Percentiles rank a stretch among this genome's conserved stretches.
Evolutionary conservation across 1,139 yeast genomes (phyloP).

Genomic region (Yamadazyma dendronema): DNA sequence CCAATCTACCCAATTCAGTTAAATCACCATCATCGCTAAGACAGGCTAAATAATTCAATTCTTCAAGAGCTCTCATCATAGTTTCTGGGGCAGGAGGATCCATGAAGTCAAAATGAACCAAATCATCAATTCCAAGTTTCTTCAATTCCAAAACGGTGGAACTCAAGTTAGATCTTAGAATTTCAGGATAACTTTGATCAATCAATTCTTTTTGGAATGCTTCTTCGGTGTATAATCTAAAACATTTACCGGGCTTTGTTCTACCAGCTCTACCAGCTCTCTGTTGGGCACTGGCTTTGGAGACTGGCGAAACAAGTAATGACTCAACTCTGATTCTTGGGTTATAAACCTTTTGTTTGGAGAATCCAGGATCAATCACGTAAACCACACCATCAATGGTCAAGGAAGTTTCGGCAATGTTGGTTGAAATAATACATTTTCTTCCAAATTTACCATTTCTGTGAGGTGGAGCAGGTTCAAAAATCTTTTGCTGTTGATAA

Average conservation of each 20-base stretch:
- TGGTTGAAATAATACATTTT: constrained; percentile 90
- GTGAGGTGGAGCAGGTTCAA: constrained; percentile 81
- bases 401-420: constrained; percentile 96
- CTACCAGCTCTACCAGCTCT: constrained; percentile 99
- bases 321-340: constrained; percentile 97
- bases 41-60: constrained; percentile 84
- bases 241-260: constrained; percentile 97
- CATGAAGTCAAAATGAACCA: constrained; percentile 97
- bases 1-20: constrained; percentile 83
- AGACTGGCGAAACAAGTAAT: constrained; percentile 88
- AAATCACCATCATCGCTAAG: constrained; percentile 89
- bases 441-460: constrained; percentile 87
- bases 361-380: constrained; percentile 96
- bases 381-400: constrained; percentile 97
- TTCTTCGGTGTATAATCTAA: constrained; percentile 92
- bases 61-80: constrained; percentile 98
- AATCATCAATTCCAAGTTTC: constrained; percentile 90
- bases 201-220: constrained; percentile 92
- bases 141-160: constrained; percentile 90
- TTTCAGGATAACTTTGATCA: constrained; percentile 95
- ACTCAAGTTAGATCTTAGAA: constrained; percentile 84
- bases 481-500: constrained; percentile 87
- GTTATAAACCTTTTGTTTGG: constrained; percentile 94
- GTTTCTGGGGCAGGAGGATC: constrained; percentile 99
- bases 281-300: constrained; percentile 97